These are phyloP conservation scores for Lignosus rhinocerotis DNA, from an alignment of 1,284 basidiomycete genomes.

Conservation along the genomic window DNA sequence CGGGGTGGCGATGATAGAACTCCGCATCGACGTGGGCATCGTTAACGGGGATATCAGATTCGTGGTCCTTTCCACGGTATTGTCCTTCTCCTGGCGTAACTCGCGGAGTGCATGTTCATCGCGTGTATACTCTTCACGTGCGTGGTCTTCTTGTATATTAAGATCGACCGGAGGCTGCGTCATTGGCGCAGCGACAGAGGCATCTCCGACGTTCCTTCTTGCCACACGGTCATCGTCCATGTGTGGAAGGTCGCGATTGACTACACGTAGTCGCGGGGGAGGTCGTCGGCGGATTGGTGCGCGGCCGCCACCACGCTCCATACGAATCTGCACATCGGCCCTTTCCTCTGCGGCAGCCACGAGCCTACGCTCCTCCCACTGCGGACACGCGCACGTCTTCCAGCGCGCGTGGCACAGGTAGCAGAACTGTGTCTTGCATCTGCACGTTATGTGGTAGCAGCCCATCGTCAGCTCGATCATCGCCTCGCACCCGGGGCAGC, in stretches of 20 bases:
- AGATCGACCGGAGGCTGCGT: no score
- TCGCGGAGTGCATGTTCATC: no score
- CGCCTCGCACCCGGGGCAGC: constrained; percentile 43
- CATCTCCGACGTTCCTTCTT: neutral
- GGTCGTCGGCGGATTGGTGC: neutral
- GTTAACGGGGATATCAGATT: no score
- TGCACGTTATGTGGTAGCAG: constrained; percentile 42
- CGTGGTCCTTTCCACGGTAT: no score
- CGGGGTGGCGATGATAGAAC: neutral
- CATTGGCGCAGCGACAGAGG: neutral
- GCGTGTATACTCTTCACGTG: no score
- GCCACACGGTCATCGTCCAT: neutral
- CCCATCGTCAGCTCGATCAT: constrained; percentile 37
- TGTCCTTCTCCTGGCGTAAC: no score
- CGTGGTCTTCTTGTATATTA: no score
- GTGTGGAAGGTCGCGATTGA: neutral
- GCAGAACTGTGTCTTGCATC: constrained; percentile 34
- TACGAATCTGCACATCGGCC: constrained; percentile 28
- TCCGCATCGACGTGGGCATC: neutral
- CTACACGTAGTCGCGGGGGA: neutral
- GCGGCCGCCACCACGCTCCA: constrained; percentile 1
- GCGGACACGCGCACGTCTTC: constrained; percentile 41
- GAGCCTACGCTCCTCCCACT: constrained; percentile 43
- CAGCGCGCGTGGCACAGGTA: constrained; percentile 41
- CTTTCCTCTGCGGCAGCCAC: constrained; percentile 35